phyloP scores from a whole-genome alignment of 371 early-diverging fungal genomes.

The Mortierella sp. region DNA sequence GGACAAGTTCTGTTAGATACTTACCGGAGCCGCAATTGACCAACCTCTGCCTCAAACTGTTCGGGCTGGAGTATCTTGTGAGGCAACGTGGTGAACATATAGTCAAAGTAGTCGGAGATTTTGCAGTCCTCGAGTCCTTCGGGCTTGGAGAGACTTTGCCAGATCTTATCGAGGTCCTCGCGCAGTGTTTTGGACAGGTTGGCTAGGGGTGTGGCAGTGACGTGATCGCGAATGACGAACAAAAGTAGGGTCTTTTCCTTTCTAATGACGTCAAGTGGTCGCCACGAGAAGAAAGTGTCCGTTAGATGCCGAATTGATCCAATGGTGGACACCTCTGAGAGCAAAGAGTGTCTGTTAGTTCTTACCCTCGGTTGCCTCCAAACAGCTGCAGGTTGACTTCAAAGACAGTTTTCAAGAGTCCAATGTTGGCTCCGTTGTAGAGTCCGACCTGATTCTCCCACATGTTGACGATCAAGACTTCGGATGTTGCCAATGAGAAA shows the following conservation, averaged over 20 bases:
- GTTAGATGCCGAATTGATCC: too few relatives aligned
- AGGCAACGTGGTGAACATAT: conserved; percentile 89
- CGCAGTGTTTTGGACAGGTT: conserved; percentile 81
- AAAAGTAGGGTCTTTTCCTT: conserved; percentile 89
- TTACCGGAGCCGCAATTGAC: conserved; percentile 74
- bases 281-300: too few relatives aligned
- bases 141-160: conserved; percentile 90
- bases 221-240: conserved; percentile 97
- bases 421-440: conserved; percentile 99
- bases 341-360: background rate
- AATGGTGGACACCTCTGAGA: too few relatives aligned
- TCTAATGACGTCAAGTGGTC: conserved; percentile 10
- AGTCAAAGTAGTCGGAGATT: conserved; percentile 93
- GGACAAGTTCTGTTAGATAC: too few relatives aligned
- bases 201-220: conserved; percentile 86
- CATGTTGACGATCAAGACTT: conserved; percentile 96
- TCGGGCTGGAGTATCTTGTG: conserved; percentile 91
- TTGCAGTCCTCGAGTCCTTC: conserved; percentile 80
- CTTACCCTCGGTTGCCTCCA: conserved; percentile 70
- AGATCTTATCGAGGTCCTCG: conserved; percentile 89
- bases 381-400: conserved; percentile 98
- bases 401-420: conserved; percentile 96
- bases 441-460: conserved; percentile 99
- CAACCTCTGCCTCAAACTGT: conserved; percentile 81
- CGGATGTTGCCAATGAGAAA: conserved; percentile 96